Base-by-base conservation (phyloP, 805 yeast genomes). In the Metschnikowia gruessii region DNA sequence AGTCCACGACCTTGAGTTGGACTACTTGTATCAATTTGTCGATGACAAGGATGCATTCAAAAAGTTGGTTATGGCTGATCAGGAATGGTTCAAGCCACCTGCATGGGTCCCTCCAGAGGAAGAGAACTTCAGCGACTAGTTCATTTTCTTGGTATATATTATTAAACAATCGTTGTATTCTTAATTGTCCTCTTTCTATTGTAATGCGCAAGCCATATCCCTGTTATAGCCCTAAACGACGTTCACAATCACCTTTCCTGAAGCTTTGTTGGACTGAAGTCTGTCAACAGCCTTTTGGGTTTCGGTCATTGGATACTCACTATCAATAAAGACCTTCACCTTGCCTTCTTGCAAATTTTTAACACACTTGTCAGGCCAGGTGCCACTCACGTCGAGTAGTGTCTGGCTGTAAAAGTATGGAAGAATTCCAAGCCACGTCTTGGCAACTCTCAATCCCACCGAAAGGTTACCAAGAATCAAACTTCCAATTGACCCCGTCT, bases 1-100 rank as follows among this genome's bases (percentile, higher is more conserved):
- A 69, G 91, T 90, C 19, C 99, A 92, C 61, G 98, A 92, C 51
- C 76, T 92, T 49, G 99, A 92, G 64, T 66, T 88, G 56, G 97
- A 91, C 56, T 92, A 84, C 61, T 69, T 94, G 63, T 70, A 83
- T 50, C 91, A 82, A 57, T 92, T 81, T 67, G 85, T 86, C 26
- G 84, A 80, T 46, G 77, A 88, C 57, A 68, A 70, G 51, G 80
- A 70, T 7, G 69, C 68, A 8, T 81, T 80, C 61, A 74, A 65
- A 51, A 57, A 54, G 13, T 72, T 77, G 18, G 65, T 61, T 8
- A 57, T 37, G 37, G 57, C 61, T 9, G 77, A 85, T 60, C 91
- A 85, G 68, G 87, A 85, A 60, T 79, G 64, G 56, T 85, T 85
- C 74, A 83, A 83, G 61, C 88, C 89, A 26, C 79, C 85, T 1